These are phyloP conservation scores for Mortierella sp. DNA, from an alignment of 371 early-diverging fungal genomes.

Conservation along the genomic window DNA sequence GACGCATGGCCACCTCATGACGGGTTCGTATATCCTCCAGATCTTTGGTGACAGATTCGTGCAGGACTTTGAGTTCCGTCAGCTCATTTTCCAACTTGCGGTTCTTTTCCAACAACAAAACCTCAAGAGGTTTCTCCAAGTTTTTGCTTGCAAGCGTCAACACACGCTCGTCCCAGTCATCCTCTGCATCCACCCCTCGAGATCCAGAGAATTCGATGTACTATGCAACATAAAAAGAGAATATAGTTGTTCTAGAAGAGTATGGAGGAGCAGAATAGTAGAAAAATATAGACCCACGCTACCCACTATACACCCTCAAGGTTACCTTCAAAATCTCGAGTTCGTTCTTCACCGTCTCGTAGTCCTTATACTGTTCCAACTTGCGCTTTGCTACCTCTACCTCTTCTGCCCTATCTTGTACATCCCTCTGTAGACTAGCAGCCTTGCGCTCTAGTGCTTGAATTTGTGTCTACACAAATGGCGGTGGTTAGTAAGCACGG, in stretches of 20 bases:
- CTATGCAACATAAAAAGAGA: constrained; percentile 23
- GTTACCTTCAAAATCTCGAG: constrained; percentile 85
- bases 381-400: constrained; percentile 61
- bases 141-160: constrained; percentile 48
- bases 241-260: no score
- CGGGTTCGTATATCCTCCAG: constrained; percentile 46
- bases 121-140: constrained; percentile 67
- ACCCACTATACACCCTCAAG: neutral
- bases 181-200: constrained; percentile 41
- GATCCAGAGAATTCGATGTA: constrained; percentile 50
- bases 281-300: no score
- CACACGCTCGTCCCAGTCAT: constrained; percentile 55
- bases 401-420: constrained; percentile 63
- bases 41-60: constrained; percentile 55
- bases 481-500: neutral
- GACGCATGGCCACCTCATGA: constrained; percentile 50
- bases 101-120: constrained; percentile 84
- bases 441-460: constrained; percentile 32
- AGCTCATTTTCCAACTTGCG: constrained; percentile 82
- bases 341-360: constrained; percentile 88
- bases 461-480: constrained; percentile 30
- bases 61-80: constrained; percentile 73
- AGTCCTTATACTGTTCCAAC: constrained; percentile 72
- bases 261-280: neutral
- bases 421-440: constrained; percentile 28